These are phyloP conservation scores for Gigaspora rosea DNA, from an alignment of 192 early-diverging fungal species.

Conservation along the genomic window DNA sequence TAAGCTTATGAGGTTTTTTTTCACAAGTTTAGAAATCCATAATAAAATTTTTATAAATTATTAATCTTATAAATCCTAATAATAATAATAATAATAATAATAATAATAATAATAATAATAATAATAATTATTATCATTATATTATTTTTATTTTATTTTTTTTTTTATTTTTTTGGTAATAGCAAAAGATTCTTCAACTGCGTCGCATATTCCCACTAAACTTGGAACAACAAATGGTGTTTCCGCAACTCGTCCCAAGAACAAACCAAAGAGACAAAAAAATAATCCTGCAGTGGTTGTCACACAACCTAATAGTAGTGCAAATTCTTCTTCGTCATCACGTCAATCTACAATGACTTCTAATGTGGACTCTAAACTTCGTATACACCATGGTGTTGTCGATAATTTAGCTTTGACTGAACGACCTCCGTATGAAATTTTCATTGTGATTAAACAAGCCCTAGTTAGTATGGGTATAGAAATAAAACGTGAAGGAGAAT, in stretches of 20 bases:
- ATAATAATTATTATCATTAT: too few species aligned
- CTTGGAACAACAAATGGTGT: background rate
- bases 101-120: background rate
- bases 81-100: background rate
- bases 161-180: conserved; percentile 4
- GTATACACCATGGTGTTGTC: conserved; percentile 73
- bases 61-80: background rate
- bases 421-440: conserved; percentile 64
- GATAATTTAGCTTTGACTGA: conserved; percentile 70
- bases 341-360: conserved; percentile 25
- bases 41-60: too few species aligned
- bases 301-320: conserved; percentile 24
- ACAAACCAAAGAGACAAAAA: conserved; percentile 7
- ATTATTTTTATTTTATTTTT: background rate
- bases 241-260: background rate
- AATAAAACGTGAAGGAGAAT: conserved; percentile 55
- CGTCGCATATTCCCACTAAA: background rate
- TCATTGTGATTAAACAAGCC: conserved; percentile 64
- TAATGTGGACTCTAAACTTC: conserved; percentile 59
- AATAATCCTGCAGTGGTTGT: conserved; percentile 12
- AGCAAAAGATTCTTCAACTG: conserved; percentile 10
- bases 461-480: conserved; percentile 56
- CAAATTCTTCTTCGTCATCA: conserved; percentile 23
- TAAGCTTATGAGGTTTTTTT: conserved; percentile 30
- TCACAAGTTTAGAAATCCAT: background rate